phyloP scores from a whole-genome alignment of 768 basidiomycete genomes.

The Phallus indusiatus region DNA sequence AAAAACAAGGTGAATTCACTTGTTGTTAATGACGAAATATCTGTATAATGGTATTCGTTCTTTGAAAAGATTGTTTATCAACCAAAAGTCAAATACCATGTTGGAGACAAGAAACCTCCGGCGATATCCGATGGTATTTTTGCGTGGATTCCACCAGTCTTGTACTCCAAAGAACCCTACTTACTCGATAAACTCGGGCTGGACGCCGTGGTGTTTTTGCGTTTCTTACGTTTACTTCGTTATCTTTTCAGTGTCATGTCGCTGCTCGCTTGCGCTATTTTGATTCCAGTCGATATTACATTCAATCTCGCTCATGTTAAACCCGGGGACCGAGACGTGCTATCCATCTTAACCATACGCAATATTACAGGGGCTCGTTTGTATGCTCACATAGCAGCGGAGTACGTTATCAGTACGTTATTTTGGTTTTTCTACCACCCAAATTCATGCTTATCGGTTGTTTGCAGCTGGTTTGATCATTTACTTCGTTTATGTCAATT shows the following conservation, averaged over 20 bases:
- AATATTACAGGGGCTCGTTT: conserved; percentile 63
- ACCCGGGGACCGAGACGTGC: conserved; percentile 41
- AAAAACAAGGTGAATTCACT: conserved; percentile 61
- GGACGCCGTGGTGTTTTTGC: conserved; percentile 87
- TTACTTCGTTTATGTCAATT: conserved; percentile 62
- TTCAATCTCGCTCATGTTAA: conserved; percentile 71
- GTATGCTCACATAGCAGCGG: conserved; percentile 76
- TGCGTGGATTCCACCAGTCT: conserved; percentile 84
- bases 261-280: conserved; percentile 53
- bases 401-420: conserved; percentile 62
- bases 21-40: neutral
- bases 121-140: conserved; percentile 74
- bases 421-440: neutral
- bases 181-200: conserved; percentile 82
- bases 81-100: conserved; percentile 88
- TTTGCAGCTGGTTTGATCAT: conserved; percentile 44
- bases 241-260: conserved; percentile 60
- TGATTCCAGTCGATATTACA: conserved; percentile 79
- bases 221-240: conserved; percentile 82
- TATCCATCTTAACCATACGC: conserved; percentile 80
- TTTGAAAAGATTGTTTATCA: conserved; percentile 78
- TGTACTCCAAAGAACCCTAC: conserved; percentile 80
- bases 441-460: conserved; percentile 5
- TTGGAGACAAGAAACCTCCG: conserved; percentile 67
- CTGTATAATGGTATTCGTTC: too few relatives aligned